These are phyloP conservation scores for Xanthoconium purpureum DNA, from an alignment of 768 basidiomycete genomes.

Conservation along the genomic window DNA sequence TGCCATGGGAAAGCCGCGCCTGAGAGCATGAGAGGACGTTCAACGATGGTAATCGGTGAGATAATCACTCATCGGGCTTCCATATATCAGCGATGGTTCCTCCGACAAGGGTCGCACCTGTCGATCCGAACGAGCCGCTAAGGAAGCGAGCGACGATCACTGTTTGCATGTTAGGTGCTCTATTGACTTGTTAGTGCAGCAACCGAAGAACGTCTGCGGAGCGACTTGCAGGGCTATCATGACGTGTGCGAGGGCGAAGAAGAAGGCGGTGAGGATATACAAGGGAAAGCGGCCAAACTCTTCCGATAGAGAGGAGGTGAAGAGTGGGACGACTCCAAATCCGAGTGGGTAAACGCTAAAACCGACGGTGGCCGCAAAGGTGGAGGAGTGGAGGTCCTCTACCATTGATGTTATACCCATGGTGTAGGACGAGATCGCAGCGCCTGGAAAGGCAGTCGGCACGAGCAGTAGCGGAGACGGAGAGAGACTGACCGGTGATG, in stretches of 20 bases:
- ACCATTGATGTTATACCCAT: conserved; percentile 59
- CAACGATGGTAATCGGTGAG: neutral
- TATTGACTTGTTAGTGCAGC: conserved; percentile 14
- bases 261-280: conserved; percentile 49
- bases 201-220: neutral
- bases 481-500: conserved; percentile 26
- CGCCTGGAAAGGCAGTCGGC: conserved; percentile 35
- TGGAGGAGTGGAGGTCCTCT: conserved; percentile 40
- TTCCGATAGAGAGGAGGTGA: conserved; percentile 69
- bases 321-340: conserved; percentile 59
- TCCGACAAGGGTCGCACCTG: conserved; percentile 69
- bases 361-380: conserved; percentile 46
- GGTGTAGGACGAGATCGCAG: conserved; percentile 49
- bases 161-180: conserved; percentile 49
- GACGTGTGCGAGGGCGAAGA: conserved; percentile 52
- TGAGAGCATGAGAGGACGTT: conserved; percentile 27
- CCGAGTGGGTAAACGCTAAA: conserved; percentile 55
- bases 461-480: neutral
- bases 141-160: conserved; percentile 68
- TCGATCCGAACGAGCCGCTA: conserved; percentile 64
- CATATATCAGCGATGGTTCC: conserved; percentile 75
- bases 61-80: conserved; percentile 53
- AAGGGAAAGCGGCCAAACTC: conserved; percentile 66
- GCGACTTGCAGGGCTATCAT: conserved; percentile 30
- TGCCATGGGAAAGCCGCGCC: conserved; percentile 77